Percentiles rank a stretch among this genome's conserved stretches.
phyloP scores from a whole-genome alignment of 1,139 yeast genomes.

The Candida anutae region DNA sequence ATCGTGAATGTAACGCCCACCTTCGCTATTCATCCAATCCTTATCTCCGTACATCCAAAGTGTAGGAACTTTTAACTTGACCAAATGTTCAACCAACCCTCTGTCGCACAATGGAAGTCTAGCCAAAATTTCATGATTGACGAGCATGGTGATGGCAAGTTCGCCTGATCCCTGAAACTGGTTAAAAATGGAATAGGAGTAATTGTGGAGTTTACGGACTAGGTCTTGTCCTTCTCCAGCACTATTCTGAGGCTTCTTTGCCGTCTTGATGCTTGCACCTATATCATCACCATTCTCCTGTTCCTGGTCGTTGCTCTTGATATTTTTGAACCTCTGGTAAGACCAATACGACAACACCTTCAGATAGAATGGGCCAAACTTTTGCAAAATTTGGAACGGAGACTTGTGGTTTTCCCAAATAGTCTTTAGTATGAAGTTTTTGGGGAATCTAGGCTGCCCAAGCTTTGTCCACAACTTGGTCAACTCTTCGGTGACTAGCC shows the following conservation, averaged over 20 bases:
- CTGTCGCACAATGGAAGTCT: slow-evolving; percentile 36
- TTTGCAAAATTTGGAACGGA: slow-evolving; percentile 35
- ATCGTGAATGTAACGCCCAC: slow-evolving; percentile 29
- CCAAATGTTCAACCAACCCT: slow-evolving; percentile 25
- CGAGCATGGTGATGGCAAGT: slow-evolving; percentile 35
- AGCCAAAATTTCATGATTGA: slow-evolving; percentile 35
- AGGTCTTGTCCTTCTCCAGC: slow-evolving; percentile 10
- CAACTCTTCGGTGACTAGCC: slow-evolving; percentile 14
- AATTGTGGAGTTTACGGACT: slow-evolving; percentile 32
- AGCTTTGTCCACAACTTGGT: slow-evolving; percentile 23
- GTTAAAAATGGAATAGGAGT: slow-evolving; percentile 37
- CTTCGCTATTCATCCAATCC: slow-evolving; percentile 40
- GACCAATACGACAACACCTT: slow-evolving; percentile 38
- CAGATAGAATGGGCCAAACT: slow-evolving; percentile 33
- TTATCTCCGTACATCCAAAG: slow-evolving; percentile 37
- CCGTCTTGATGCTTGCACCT: not conserved
- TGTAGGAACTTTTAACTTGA: slow-evolving; percentile 16
- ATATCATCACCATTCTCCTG: not conserved
- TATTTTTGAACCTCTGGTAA: slow-evolving; percentile 30
- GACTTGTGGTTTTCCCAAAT: slow-evolving; percentile 34
- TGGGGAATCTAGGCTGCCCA: slow-evolving; percentile 36
- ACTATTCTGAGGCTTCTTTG: not conserved
- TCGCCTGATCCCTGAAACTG: slow-evolving; percentile 41
- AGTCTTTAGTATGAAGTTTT: slow-evolving; percentile 21
- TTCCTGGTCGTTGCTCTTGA: slow-evolving; percentile 11